Conservation (phyloP, 208 protist genomes). For the Acanthamoeba sp. region DNA sequence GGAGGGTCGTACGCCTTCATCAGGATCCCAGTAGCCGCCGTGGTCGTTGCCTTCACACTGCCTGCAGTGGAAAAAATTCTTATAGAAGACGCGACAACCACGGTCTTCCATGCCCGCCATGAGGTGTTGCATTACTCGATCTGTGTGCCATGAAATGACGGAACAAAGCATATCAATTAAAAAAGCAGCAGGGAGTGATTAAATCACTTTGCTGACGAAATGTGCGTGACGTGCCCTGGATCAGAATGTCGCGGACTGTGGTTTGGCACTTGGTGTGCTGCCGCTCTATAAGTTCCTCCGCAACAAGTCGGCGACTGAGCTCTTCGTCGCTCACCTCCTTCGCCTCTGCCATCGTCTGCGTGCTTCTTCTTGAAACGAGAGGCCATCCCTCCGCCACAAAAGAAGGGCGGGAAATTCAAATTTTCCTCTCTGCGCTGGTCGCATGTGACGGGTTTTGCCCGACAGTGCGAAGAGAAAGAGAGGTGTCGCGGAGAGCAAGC, state of each 20-base stretch:
- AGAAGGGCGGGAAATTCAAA: not conserved
- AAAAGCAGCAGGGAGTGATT: too few relatives aligned
- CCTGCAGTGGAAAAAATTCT: constrained; percentile 64
- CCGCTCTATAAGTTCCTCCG: not conserved
- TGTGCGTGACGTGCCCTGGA: not conserved
- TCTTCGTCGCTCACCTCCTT: constrained; percentile 25
- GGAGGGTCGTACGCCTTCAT: constrained; percentile 39
- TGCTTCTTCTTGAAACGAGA: too few relatives aligned
- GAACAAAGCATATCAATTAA: not conserved
- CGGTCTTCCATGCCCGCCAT: constrained; percentile 51
- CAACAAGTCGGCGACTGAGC: not conserved
- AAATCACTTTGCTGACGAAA: not conserved
- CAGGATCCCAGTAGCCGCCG: constrained; percentile 60
- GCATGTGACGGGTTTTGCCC: too few relatives aligned
- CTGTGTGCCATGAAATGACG: not conserved
- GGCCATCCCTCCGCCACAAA: too few relatives aligned
- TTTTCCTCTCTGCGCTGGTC: not conserved
- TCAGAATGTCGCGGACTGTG: constrained; percentile 26
- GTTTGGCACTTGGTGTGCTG: not conserved
- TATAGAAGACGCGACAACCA: constrained; percentile 44
- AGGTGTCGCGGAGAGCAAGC: not conserved
- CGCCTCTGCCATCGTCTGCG: not conserved
- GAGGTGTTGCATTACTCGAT: constrained; percentile 54
- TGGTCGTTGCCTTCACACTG: constrained; percentile 31
- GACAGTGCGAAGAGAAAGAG: not conserved